Percentiles rank a stretch among this genome's conserved stretches.
phyloP scores from a whole-genome alignment of 257 asterid species.

The Cinchona pubescens region DNA sequence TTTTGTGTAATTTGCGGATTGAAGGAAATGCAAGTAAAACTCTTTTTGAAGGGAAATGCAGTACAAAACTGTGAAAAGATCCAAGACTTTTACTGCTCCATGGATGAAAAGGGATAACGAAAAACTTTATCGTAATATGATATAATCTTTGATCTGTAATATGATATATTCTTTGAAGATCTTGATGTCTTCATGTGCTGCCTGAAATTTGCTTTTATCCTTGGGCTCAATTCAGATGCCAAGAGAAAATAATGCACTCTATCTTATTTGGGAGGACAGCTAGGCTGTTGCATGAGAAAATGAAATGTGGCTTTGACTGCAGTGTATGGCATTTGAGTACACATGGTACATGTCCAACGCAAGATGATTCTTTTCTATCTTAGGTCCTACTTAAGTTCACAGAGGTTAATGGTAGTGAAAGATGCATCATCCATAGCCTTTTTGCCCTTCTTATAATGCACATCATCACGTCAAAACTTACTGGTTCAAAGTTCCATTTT shows the following conservation, averaged over 20 bases:
- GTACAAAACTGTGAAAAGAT: too few species aligned
- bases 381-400: neutral
- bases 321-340: neutral
- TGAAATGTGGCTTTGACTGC: neutral
- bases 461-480: neutral
- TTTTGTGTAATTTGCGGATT: too few species aligned
- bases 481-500: neutral
- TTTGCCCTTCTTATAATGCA: neutral
- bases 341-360: neutral
- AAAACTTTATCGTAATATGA: too few species aligned
- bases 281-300: neutral
- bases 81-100: neutral
- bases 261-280: neutral
- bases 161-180: neutral
- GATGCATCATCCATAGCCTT: neutral
- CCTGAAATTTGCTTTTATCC: neutral
- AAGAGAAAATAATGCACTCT: neutral
- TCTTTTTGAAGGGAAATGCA: too few species aligned
- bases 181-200: too few species aligned
- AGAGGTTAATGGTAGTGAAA: neutral
- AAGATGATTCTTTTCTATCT: neutral
- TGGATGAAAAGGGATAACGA: too few species aligned
- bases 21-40: too few species aligned
- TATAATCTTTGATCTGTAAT: too few species aligned
- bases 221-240: neutral